These are phyloP conservation scores for Verbena officinalis DNA, from an alignment of 257 asterid genomes.

Conservation along the genomic window DNA sequence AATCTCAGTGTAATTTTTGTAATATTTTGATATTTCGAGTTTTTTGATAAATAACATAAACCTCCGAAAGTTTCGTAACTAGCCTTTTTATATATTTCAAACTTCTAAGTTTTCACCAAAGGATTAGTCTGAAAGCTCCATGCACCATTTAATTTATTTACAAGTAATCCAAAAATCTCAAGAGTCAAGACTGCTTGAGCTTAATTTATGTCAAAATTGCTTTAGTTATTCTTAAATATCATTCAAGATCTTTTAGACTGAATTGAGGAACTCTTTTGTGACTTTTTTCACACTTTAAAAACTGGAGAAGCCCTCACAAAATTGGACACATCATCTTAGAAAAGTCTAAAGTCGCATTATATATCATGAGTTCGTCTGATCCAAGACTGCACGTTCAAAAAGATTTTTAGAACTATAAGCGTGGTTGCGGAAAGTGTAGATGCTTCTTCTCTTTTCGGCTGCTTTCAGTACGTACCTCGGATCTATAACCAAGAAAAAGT, in stretches of 20 bases:
- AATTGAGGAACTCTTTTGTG: slow-evolving; percentile 25
- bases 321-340: slow-evolving; percentile 18
- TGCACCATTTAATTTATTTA: no score
- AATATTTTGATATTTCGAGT: no score
- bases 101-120: no score
- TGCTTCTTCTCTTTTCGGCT: slow-evolving; percentile 6
- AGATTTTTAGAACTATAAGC: not conserved
- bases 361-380: not conserved
- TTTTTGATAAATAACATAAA: no score
- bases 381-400: not conserved
- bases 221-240: no score
- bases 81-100: no score
- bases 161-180: no score
- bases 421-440: slow-evolving; percentile 31
- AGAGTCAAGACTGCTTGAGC: no score
- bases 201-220: no score
- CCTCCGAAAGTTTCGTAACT: no score
- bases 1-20: no score
- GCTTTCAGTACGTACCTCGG: slow-evolving; percentile 19
- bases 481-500: slow-evolving; percentile 28
- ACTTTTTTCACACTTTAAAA: slow-evolving; percentile 14
- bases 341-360: not conserved
- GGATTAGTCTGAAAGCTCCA: no score
- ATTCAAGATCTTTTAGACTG: slow-evolving; percentile 19
- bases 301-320: not conserved